Conservation (phyloP, 176 grass and related monocot genomes). For the Puccinellia tenuiflora region DNA sequence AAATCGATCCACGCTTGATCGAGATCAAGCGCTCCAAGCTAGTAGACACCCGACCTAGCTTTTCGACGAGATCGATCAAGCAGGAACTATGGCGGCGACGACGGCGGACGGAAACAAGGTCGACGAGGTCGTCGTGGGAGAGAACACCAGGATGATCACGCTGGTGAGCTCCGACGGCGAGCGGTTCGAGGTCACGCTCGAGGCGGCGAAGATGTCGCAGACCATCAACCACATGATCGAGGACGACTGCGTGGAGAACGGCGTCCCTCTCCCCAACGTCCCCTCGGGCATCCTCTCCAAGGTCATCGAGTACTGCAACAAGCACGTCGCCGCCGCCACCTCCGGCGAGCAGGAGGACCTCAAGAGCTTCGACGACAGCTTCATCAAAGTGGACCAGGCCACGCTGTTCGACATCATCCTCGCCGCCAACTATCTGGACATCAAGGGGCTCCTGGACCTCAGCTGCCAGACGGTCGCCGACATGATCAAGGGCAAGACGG, state of each 20-base stretch:
- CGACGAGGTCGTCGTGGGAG: too few relatives aligned
- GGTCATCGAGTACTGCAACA: constrained; percentile 66
- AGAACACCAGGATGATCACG: not conserved
- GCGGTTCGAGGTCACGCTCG: not conserved
- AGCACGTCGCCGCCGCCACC: constrained; percentile 24
- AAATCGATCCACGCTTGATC: too few relatives aligned
- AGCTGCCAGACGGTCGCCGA: too few relatives aligned
- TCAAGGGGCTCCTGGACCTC: too few relatives aligned
- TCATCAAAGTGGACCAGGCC: too few relatives aligned
- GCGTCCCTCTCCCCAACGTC: constrained; percentile 45
- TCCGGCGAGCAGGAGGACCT: too few relatives aligned
- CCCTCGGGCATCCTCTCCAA: constrained; percentile 25
- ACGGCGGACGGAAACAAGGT: not conserved
- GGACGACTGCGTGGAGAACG: constrained; percentile 42
- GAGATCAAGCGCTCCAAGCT: too few relatives aligned
- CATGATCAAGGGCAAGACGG: too few relatives aligned
- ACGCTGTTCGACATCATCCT: too few relatives aligned
- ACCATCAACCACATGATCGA: constrained; percentile 52
- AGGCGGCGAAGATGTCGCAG: not conserved
- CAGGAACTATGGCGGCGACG: not conserved
- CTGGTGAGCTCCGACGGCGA: not conserved
- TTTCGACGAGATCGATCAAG: not conserved
- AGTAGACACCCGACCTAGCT: not conserved
- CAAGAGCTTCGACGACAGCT: too few relatives aligned
- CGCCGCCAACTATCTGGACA: too few relatives aligned